A percentile compares a stretch with the other conserved stretches of the same genome.
Evolutionary conservation across 805 yeast species (phyloP).

Genomic region (Spathaspora sp.): DNA sequence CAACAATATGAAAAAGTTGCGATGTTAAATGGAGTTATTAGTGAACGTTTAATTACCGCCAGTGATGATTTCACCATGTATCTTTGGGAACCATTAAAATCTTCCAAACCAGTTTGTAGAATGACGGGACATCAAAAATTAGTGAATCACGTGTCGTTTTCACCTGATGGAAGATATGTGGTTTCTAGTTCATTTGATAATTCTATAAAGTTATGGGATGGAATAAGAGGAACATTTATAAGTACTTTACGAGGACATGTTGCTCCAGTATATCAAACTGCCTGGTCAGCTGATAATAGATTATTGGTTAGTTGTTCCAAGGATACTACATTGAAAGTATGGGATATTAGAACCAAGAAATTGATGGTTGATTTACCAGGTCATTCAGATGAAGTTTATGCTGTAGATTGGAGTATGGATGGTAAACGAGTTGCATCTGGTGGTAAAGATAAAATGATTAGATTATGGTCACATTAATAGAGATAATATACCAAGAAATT

Average conservation of each 20-base stretch:
- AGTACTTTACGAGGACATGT: constrained; percentile 95
- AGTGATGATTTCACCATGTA: constrained; percentile 98
- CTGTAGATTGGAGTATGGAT: constrained; percentile 97
- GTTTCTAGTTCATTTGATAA: constrained; percentile 95
- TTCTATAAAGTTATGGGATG: constrained; percentile 95
- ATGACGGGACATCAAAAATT: constrained; percentile 98
- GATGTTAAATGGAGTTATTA: constrained; percentile 47
- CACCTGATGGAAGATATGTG: constrained; percentile 90
- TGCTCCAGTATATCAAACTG: constrained; percentile 94
- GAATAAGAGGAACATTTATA: constrained; percentile 82
- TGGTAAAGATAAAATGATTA: constrained; percentile 91
- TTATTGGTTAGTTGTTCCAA: constrained; percentile 89
- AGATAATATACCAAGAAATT: background rate
- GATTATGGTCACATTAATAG: constrained; percentile 80
- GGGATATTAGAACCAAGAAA: constrained; percentile 89
- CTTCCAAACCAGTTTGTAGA: constrained; percentile 80
- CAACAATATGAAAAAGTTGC: constrained; percentile 62
- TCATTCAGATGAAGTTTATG: constrained; percentile 91
- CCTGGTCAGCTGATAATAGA: constrained; percentile 96
- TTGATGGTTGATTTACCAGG: constrained; percentile 91
- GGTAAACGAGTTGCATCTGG: constrained; percentile 95
- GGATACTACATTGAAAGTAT: constrained; percentile 92
- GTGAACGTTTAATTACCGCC: constrained; percentile 88
- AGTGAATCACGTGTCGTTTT: constrained; percentile 91
- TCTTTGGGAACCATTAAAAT: constrained; percentile 86